phyloP scores from a whole-genome alignment of 805 yeast species.

The Saccharomyces mikatae region DNA sequence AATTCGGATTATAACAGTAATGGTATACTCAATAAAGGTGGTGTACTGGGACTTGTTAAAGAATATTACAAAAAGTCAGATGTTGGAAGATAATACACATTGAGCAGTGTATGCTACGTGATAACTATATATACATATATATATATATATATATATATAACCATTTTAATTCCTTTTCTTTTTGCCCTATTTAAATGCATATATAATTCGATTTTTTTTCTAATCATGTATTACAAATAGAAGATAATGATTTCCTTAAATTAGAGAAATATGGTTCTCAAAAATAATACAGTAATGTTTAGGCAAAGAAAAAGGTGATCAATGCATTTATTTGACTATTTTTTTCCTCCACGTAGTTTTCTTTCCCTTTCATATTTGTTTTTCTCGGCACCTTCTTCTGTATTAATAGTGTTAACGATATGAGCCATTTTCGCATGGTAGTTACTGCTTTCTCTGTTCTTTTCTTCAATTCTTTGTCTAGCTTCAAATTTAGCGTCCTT shows the following conservation, averaged over 20 bases:
- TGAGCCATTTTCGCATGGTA: slow-evolving; percentile 88
- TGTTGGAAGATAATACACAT: slow-evolving; percentile 13
- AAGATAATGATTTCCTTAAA: neutral
- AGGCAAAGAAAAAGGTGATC: neutral
- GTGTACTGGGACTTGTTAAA: slow-evolving; percentile 73
- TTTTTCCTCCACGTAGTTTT: slow-evolving; percentile 48
- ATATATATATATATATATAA: neutral
- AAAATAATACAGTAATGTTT: neutral
- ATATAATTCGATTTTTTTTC: neutral
- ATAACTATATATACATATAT: neutral
- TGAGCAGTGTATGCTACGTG: neutral
- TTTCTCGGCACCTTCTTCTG: slow-evolving; percentile 92
- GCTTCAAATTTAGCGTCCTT: slow-evolving; percentile 82
- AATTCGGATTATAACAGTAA: neutral
- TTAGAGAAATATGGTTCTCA: neutral
- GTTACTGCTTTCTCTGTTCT: slow-evolving; percentile 63
- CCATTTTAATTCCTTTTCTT: neutral
- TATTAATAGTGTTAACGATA: slow-evolving; percentile 77
- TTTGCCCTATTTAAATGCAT: neutral
- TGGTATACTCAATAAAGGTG: slow-evolving; percentile 23
- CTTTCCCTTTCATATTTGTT: slow-evolving; percentile 86
- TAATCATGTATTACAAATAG: neutral
- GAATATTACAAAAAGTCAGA: slow-evolving; percentile 56
- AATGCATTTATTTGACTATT: slow-evolving; percentile 12
- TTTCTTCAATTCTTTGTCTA: slow-evolving; percentile 71